Base-by-base conservation (phyloP, 73 alveolate genomes). In the Stentor roeselii region DNA sequence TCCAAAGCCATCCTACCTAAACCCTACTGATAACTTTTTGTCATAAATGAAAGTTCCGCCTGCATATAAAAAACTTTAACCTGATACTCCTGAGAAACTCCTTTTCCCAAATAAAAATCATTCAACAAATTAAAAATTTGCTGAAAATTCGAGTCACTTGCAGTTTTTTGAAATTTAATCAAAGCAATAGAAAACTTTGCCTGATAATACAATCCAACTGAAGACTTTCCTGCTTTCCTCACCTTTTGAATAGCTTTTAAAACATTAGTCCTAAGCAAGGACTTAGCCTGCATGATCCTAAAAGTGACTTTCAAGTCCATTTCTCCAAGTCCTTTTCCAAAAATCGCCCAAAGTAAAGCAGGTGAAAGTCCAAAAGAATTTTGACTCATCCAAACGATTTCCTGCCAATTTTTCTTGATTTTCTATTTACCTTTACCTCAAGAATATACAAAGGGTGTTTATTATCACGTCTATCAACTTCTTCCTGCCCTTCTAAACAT, bases 401-500 rank as follows among this genome's bases (percentile, higher is more conserved):
- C 37, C 14, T 67, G 27, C 0, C 1, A 32, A 21, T 21, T 34
- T 21, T 32, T 67, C 34, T 67, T 67, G 34, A 67, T 67, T 67
- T 67, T 67, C 80, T 67, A 67, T 21, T 27, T 67, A 67, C 21
- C 41, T 30, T 15, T 67, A 67, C 80, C 34, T n/a, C 14, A 27
- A 67, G 14, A 21, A 67, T 32, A 67, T 67, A 67, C 34, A 67
- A 67, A 67, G 80, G 80, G 34, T 67, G n/a, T 14, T 67, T 67
- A 15, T 67, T 67, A 34, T 67, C 80, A 15, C 80, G 21, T 2
- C 34, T 67, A 67, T 67, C 80, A 67, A 67, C 34, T 67, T 67
- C 80, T 67, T 67, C 80, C 34, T 67, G 80, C 41, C 80, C 80
- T 21, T 67, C 80, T 40, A 67, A 30, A 67, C 50, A 67, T 67